Evolutionary conservation across 1,284 basidiomycete genomes (phyloP).

Genomic region (Ceratobasidium sp.): DNA sequence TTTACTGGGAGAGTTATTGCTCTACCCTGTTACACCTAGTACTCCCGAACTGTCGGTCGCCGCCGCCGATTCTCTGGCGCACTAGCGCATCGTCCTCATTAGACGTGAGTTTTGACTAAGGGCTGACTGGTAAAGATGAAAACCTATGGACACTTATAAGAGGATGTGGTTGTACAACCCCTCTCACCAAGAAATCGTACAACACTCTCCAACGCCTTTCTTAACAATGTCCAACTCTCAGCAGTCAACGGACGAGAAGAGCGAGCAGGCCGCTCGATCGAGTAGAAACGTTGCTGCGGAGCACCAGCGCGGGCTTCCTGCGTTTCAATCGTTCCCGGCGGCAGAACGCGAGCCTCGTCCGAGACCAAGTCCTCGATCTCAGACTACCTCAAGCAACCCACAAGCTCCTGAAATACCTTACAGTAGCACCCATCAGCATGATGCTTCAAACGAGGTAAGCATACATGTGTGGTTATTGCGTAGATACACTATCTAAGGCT

Average conservation of each 20-base stretch:
- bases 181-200: neutral
- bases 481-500: neutral
- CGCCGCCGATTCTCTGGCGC: neutral
- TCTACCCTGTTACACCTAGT: neutral
- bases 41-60: neutral
- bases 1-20: neutral
- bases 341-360: constrained; percentile 1
- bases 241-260: neutral
- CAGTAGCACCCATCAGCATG: neutral
- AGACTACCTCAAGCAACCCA: neutral
- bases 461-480: neutral
- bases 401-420: neutral
- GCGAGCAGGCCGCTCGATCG: neutral
- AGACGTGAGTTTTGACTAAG: neutral
- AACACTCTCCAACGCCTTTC: neutral
- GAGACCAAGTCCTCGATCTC: constrained; percentile 12
- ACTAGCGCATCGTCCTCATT: neutral
- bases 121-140: too few relatives aligned
- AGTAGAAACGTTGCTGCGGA: neutral
- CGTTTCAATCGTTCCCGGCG: constrained; percentile 32
- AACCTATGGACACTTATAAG: neutral
- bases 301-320: neutral
- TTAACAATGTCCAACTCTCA: constrained; percentile 27
- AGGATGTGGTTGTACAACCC: neutral
- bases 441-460: constrained; percentile 6